Evolutionary conservation across 2,329 filamentous ascomycete genomes (phyloP), one percentile per base, ranked within the genome.

Genomic region (Biscogniauxia sp.): DNA sequence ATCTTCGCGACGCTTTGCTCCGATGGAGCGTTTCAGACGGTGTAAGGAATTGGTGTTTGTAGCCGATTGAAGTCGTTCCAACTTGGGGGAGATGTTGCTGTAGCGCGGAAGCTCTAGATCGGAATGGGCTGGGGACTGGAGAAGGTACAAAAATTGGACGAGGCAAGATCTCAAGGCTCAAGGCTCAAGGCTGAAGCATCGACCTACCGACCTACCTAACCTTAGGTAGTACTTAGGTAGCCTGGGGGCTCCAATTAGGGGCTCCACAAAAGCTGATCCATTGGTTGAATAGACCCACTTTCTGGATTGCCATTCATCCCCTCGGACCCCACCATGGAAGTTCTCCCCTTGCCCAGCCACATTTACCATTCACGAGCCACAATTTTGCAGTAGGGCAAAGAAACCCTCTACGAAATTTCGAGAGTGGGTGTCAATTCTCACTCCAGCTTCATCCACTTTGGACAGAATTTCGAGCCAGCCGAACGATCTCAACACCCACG

Each of bases 1-100:
- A 88, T 89, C 69, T 77, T 88, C 75, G 72, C 71, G 66, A 70
- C 66, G 70, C 74, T 68, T 73, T 76, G 79, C 77, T 76, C 76
- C 74, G 62, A 67, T 68, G 74, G 75, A 78, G 76, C 79, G 74
- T 73, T 70, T 77, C 71, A 66, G 65, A 50, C 59, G 70, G 62
- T 70, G 75, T 70, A 74, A 79, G 83, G 79, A 82, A 80, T 79
- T 79, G 75, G 11, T 72, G 62, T 71, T 57, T 66, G 68, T 67
- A 68, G 61, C 67, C 62, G 68, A 66, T 74, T 70, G 73, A 78
- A 76, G 70, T 68, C 69, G 65, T 63, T 51, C 52, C 69, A 67
- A 72, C 76, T 74, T 73, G 67, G 74, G 73, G 73, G 72, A 75
- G 73, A 78, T 75, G 49, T 61, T 75, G 69, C 70, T 70, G 73